Base-by-base conservation (phyloP, 257 asterid species). In the Solanum chiquidenum region DNA sequence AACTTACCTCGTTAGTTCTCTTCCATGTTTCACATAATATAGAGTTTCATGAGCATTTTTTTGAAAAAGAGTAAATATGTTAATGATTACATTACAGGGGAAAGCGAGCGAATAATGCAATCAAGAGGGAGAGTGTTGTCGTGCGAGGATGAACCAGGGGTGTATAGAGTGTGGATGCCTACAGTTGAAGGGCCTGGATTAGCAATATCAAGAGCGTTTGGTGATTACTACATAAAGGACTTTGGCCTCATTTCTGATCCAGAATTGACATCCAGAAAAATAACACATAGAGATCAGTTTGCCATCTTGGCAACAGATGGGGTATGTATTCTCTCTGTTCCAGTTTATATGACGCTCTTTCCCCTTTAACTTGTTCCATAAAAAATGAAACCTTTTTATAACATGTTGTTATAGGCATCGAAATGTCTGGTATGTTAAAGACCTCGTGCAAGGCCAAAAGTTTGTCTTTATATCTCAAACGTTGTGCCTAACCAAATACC, bases 161-260 rank as follows among this genome's bases (percentile, higher is more conserved):
- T 94, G 37, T 93, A 94, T 68, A 91, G 98, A 88, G 89, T 95
- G 8, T 94, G 98, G 98, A 90, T 91, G 94, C 95, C 98, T n/a
- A 89, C 89, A n/a, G 83, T 86, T 3, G 91, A 88, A 73, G 98
- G 98, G 58, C 98, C 98, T 3, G 98, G 98, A 64, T 87, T 95
- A 80, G 97, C 98, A 60, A 68, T 94, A 37, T 95, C 98, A 44
- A 91, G 98, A 84, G 98, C 97, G 46, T 94, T 95, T 76, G 98
- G 98, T 12, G 98, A 95, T 38, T 91, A 92, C 92, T 94, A 77
- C 69, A 89, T 95, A 20, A 95, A 95, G 86, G 96, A 93, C 88
- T 94, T 94, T 88, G 98, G 98, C 13, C 95, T 95, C 38, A 94
- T 94, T 23, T 94, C 97, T 12, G 98, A 94, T 86, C 98, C 98